Evolutionary conservation across 139 green algal genomes (phyloP), one percentile per base, ranked within the genome.

Genomic region (Yamagishiella unicocca): DNA sequence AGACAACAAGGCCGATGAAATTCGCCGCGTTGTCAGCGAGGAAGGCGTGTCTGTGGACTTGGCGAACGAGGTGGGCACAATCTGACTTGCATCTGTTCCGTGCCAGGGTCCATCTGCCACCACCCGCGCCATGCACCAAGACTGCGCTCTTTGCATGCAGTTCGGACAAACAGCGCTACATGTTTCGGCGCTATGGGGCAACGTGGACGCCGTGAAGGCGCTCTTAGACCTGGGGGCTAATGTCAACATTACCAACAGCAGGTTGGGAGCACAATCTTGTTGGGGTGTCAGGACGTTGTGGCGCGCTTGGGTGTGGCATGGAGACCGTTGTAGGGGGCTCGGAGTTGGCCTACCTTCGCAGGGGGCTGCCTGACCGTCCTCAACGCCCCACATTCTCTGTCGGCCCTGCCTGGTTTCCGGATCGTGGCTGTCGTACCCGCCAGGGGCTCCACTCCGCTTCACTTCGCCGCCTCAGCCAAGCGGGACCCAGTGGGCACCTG

Each of bases 401-500:
- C n/a, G n/a, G n/a, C n/a, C n/a, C n/a, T n/a, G n/a, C n/a, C n/a
- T n/a, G n/a, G n/a, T n/a, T n/a, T n/a, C n/a, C n/a, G n/a, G n/a
- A n/a, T n/a, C n/a, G n/a, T n/a, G n/a, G n/a, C n/a, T n/a, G 29
- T 9, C 42, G 4, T 27, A 7, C 10, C 25, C 54, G 33, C 45
- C 81, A 92, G 89, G 53, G 89, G 89, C 54, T 85, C 81, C 21
- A 95, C 93, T 1, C 93, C 94, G 22, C 81, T 96, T 40, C 94
- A 96, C 87, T 96, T 96, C 93, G 94, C 92, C 1, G 94, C 94
- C 12, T 68, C 25, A 29, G 93, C 94, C 33, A 93, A 96, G 84
- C 89, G 80, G 19, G 77, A 91, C 21, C n/a, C 85, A 0, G 46
- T 71, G 8, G 75, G 85, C n/a, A 76, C 82, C 17, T 93, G 88